A percentile compares a stretch with the other conserved stretches of the same genome.
These are phyloP conservation scores for Lunularia cruciata DNA, from an alignment of 225 moss, liverwort and hornwort genomes.

Conservation along the genomic window DNA sequence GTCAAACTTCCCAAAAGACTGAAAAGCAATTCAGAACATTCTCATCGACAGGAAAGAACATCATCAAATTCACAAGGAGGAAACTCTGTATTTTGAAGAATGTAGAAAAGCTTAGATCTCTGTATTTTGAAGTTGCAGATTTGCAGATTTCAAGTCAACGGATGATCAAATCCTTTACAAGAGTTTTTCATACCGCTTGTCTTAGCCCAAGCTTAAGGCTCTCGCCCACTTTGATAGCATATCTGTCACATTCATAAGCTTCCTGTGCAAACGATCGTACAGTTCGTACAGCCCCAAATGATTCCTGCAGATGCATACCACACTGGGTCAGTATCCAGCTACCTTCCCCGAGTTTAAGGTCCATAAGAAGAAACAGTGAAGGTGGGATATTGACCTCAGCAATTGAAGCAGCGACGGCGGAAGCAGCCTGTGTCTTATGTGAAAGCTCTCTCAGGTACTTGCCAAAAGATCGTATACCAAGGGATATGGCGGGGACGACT, in stretches of 20 bases:
- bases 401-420: slow-evolving; percentile 89
- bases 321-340: background rate
- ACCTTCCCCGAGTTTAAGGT: background rate
- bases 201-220: slow-evolving; percentile 73
- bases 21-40: too few species aligned
- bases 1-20: background rate
- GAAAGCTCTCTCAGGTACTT: slow-evolving; percentile 94
- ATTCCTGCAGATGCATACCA: slow-evolving; percentile 59
- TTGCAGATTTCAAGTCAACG: background rate
- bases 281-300: slow-evolving; percentile 93
- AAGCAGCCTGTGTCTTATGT: slow-evolving; percentile 91
- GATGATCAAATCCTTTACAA: background rate
- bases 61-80: too few species aligned
- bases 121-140: background rate
- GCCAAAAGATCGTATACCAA: slow-evolving; percentile 86
- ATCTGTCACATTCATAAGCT: slow-evolving; percentile 60
- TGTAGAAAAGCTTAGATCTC: too few species aligned
- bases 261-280: slow-evolving; percentile 97
- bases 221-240: slow-evolving; percentile 65
- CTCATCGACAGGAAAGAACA: too few species aligned
- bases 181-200: slow-evolving; percentile 68
- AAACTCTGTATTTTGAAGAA: background rate
- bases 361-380: background rate
- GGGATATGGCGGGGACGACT: slow-evolving; percentile 83
- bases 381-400: slow-evolving; percentile 63